phyloP scores from a whole-genome alignment of 805 yeast species.

The Pichia heedii region DNA sequence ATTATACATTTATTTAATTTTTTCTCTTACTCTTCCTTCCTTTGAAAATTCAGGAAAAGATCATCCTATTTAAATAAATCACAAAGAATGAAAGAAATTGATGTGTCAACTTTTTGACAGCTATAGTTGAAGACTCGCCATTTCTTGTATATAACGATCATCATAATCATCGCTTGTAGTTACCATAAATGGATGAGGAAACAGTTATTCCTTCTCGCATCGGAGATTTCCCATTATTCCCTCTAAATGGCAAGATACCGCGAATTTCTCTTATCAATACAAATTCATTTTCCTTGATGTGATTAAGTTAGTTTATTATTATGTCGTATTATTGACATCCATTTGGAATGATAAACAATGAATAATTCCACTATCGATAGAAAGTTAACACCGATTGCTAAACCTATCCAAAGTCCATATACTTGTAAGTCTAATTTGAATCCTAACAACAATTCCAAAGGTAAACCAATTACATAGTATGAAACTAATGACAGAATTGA shows the following conservation, averaged over 20 bases:
- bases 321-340: conserved; percentile 41
- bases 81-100: background rate
- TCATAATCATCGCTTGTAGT: too few relatives aligned
- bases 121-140: conserved; percentile 11
- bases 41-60: background rate
- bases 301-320: conserved; percentile 14
- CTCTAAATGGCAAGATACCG: too few relatives aligned
- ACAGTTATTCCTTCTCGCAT: too few relatives aligned
- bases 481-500: conserved; percentile 37
- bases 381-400: conserved; percentile 34
- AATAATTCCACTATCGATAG: conserved; percentile 33
- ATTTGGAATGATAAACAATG: conserved; percentile 38
- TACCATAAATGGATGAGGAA: too few relatives aligned
- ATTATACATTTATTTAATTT: too few relatives aligned
- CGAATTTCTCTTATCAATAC: too few relatives aligned
- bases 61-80: background rate
- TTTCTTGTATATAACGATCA: conserved; percentile 9
- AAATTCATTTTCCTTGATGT: too few relatives aligned
- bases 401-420: conserved; percentile 41
- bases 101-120: background rate
- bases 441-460: conserved; percentile 37
- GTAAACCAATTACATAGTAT: conserved; percentile 42
- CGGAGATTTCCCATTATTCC: too few relatives aligned
- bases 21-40: too few relatives aligned
- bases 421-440: conserved; percentile 32